phyloP scores from a whole-genome alignment of 768 basidiomycete genomes.

The Floccularia luteovirens region DNA sequence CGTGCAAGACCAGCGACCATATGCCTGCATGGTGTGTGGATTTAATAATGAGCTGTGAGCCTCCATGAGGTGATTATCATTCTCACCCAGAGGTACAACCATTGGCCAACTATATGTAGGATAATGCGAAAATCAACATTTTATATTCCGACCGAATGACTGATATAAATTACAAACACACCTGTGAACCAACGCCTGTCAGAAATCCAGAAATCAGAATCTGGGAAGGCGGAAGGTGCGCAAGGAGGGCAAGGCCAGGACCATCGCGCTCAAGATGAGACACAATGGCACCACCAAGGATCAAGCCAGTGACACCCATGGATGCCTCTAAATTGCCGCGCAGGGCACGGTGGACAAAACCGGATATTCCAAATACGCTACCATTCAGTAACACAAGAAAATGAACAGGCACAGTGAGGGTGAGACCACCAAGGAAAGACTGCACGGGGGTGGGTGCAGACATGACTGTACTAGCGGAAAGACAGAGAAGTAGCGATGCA shows the following conservation, averaged over 20 bases:
- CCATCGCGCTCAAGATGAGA: slow-evolving; percentile 27
- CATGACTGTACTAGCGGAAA: slow-evolving; percentile 15
- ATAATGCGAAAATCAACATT: no score
- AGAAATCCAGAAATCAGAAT: slow-evolving; percentile 42
- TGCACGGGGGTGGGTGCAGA: slow-evolving; percentile 36
- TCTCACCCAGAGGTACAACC: slow-evolving; percentile 61
- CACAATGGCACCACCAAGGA: slow-evolving; percentile 38
- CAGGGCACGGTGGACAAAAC: slow-evolving; percentile 46
- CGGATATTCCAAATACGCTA: slow-evolving; percentile 52
- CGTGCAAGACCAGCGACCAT: slow-evolving; percentile 58
- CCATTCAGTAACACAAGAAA: slow-evolving; percentile 47
- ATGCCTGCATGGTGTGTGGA: slow-evolving; percentile 29
- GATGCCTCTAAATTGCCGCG: slow-evolving; percentile 35
- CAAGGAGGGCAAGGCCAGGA: not conserved
- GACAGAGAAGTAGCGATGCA: slow-evolving; percentile 2
- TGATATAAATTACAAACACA: no score
- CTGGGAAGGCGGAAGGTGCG: slow-evolving; percentile 20
- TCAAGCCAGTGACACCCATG: slow-evolving; percentile 34
- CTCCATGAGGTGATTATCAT: not conserved
- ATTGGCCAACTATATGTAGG: slow-evolving; percentile 43
- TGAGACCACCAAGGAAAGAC: slow-evolving; percentile 49
- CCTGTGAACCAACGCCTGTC: slow-evolving; percentile 53
- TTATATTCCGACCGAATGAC: no score
- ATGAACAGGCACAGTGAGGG: slow-evolving; percentile 44
- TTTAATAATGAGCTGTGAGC: no score